Evolutionary conservation across 2,329 filamentous ascomycete genomes (phyloP).

Genomic region (Annulohypoxylon truncatum): DNA sequence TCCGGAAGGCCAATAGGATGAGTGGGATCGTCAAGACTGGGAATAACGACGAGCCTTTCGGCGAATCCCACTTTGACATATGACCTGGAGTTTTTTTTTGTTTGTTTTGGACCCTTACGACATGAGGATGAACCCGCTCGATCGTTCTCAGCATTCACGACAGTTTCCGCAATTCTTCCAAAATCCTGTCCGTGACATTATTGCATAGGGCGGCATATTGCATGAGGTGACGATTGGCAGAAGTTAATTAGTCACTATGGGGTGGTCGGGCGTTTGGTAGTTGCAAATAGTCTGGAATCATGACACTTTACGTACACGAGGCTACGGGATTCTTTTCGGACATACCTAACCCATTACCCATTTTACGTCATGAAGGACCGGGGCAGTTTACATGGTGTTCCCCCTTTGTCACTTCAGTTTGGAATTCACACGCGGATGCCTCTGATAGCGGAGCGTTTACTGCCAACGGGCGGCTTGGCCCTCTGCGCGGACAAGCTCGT

Average conservation of each 20-base stretch:
- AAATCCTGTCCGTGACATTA: conserved; percentile 52
- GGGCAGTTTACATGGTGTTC: conserved; percentile 25
- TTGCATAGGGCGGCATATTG: conserved; percentile 54
- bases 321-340: conserved; percentile 33
- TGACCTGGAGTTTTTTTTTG: conserved; percentile 52
- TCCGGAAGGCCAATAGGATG: conserved; percentile 68
- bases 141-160: conserved; percentile 36
- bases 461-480: conserved; percentile 3
- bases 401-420: conserved; percentile 34
- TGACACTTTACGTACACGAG: conserved; percentile 50
- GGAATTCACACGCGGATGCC: conserved; percentile 24
- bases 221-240: conserved; percentile 46
- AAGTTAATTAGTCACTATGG: conserved; percentile 41
- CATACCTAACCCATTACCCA: conserved; percentile 37
- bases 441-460: conserved; percentile 15
- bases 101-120: conserved; percentile 18
- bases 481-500: background rate
- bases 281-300: conserved; percentile 48
- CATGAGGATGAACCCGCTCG: conserved; percentile 19
- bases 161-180: conserved; percentile 40
- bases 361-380: conserved; percentile 21
- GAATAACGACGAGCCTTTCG: conserved; percentile 70
- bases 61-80: conserved; percentile 69
- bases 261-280: conserved; percentile 48
- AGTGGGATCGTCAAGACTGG: conserved; percentile 70